Percentiles rank a stretch among this genome's conserved stretches.
Conservation (phyloP, 2,329 filamentous ascomycete genomes). For the Samsoniella hepiali region DNA sequence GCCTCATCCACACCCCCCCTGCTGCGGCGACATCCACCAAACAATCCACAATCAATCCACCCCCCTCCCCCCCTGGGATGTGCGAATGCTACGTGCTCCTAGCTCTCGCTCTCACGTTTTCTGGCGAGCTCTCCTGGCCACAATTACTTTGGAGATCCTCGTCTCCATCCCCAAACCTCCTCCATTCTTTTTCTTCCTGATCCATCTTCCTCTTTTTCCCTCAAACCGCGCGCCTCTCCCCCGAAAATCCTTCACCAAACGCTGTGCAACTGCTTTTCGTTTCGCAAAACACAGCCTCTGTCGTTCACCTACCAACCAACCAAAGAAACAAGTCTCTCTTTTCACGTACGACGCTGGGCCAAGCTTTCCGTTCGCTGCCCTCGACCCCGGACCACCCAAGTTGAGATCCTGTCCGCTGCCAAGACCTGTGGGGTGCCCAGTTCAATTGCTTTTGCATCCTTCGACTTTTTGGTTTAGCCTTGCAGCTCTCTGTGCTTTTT, state of each 20-base stretch:
- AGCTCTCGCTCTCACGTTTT: neutral
- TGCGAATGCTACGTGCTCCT: neutral
- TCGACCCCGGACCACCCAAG: neutral
- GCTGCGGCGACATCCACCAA: constrained; percentile 3
- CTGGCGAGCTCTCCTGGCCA: neutral
- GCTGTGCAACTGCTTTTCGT: neutral
- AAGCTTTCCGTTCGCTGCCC: neutral
- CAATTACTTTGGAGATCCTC: neutral
- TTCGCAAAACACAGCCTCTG: neutral
- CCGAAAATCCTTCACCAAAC: neutral
- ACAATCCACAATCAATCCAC: neutral
- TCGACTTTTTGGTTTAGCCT: neutral
- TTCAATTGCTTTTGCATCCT: neutral
- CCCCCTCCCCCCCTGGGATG: neutral
- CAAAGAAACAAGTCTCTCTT: neutral
- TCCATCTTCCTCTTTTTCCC: neutral
- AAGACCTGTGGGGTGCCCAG: constrained; percentile 12
- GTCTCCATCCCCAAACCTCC: neutral
- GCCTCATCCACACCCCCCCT: neutral
- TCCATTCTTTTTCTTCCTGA: neutral
- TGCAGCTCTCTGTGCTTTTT: neutral
- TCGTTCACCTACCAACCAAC: neutral
- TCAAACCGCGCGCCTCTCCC: neutral
- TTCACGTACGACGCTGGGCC: neutral
- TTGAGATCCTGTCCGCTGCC: constrained; percentile 5